A percentile compares a stretch with the other conserved stretches of the same genome.
phyloP scores from a whole-genome alignment of 768 basidiomycete genomes.

The Pleurotus tuber-regium region DNA sequence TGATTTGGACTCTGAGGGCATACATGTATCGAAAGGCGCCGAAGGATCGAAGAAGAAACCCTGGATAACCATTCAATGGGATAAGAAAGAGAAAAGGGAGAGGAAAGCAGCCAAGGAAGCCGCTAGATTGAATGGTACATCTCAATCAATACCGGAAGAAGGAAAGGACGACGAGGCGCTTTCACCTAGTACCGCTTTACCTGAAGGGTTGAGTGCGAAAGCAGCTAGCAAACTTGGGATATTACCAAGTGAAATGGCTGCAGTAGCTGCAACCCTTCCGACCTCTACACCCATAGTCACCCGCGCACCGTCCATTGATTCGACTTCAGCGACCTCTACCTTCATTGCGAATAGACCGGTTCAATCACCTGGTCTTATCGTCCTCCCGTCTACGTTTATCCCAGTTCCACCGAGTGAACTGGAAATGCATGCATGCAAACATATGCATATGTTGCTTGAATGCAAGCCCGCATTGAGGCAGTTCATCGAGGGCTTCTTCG shows the following conservation, averaged over 20 bases:
- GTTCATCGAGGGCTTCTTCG: slow-evolving; percentile 37
- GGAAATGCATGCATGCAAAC: slow-evolving; percentile 75
- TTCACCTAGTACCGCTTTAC: background rate
- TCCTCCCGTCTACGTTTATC: slow-evolving; percentile 59
- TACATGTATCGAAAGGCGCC: slow-evolving; percentile 22
- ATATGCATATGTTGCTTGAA: slow-evolving; percentile 61
- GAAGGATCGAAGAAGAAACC: slow-evolving; percentile 19
- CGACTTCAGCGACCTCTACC: slow-evolving; percentile 8
- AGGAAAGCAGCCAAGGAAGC: slow-evolving; percentile 23
- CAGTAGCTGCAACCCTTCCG: slow-evolving; percentile 18
- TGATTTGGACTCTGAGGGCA: slow-evolving; percentile 23
- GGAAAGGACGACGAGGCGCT: background rate
- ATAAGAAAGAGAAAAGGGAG: slow-evolving; percentile 29
- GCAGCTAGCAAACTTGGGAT: slow-evolving; percentile 40
- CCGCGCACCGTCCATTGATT: slow-evolving; percentile 11
- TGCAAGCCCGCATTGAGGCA: slow-evolving; percentile 57
- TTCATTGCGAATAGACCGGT: slow-evolving; percentile 20
- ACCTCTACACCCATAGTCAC: too few species aligned
- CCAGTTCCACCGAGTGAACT: slow-evolving; percentile 56
- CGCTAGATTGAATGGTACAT: slow-evolving; percentile 17
- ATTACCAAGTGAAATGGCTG: slow-evolving; percentile 30
- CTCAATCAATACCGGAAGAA: slow-evolving; percentile 10
- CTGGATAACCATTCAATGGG: slow-evolving; percentile 37
- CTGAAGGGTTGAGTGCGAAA: slow-evolving; percentile 25
- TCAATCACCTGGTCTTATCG: slow-evolving; percentile 63